Base-by-base conservation (phyloP, 2,329 filamentous ascomycete genomes). In the Paecilomyces niveus region DNA sequence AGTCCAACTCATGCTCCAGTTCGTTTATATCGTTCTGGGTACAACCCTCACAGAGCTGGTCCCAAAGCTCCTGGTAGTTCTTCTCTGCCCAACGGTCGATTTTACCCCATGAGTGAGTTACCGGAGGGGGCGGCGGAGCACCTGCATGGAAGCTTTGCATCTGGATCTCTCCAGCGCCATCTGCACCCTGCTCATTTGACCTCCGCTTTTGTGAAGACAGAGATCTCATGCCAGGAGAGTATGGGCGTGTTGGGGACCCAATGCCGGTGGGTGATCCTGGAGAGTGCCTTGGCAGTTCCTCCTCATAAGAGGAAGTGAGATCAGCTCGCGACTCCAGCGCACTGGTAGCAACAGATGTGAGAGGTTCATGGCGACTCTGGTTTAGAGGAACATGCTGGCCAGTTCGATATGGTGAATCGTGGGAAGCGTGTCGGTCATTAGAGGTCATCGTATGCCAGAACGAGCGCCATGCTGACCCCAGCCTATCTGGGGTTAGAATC, bases 91-190 rank as follows among this genome's bases (percentile, higher is more conserved):
- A 99, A 49, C 83, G 82, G 72, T 97, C 93, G 70, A 99, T 97
- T 74, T 92, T 89, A 72, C 83, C 87, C 94, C 94, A 99, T 13
- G 93, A 96, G 77, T 97, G 92, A 54, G 80, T 75, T 45, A 96
- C 87, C 6, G 94, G 92, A 2, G 94, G 94, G 7, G 94, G 86
- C 2, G 94, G 94, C 2, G 94, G 92, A 24, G 91, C 83, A 58
- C 94, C 94, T 65, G 97, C 92, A 68, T 89, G 86, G 77, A 99
- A 99, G 62, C 89, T 89, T 77, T 97, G 94, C 90, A 99, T 94
- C 66, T 89, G 93, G 62, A 99, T 96, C 74, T 97, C 93, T 64
- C 90, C 89, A 4, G 78, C 83, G 59, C 85, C 85, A 70, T 94
- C 89, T 67, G 85, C 83, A 59, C 87, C 83, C 59, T 79, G 79